Evolutionary conservation across 805 yeast species (phyloP), one percentile per base, ranked within the genome.

Genomic region (Wickerhamiella siamensis): DNA sequence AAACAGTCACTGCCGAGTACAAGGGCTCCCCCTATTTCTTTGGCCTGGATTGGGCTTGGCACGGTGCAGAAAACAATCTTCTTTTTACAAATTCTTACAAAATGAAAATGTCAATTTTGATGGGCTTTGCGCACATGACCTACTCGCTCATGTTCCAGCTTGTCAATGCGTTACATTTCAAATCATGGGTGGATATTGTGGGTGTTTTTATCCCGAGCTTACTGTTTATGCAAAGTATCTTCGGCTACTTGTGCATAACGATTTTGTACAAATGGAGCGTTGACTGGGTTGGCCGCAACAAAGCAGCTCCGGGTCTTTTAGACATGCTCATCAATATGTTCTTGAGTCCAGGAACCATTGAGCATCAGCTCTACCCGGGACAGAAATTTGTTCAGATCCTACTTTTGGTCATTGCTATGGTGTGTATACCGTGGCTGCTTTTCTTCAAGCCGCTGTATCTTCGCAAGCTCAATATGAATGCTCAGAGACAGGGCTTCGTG

Each of bases 241-340:
- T 91, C 57, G 98, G 98, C 24, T 91, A 91, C 58, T 67, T 91
- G 46, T 74, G 94, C 0, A 60, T 87, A 47, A 74, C 87, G 44
- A 88, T 91, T 49, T 70, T 91, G 19, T 88, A 83, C 67, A 91
- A 91, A 61, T 91, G 98, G 98, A 67, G 77, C 16, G 80, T 82
- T 35, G 88, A 91, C 65, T 91, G 98, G 98, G 66, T 78, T 45
- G 80, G 72, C 16, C 70, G 74, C 40, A 78, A 68, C 12, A 70
- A 72, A 57, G 87, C 83, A 40, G 94, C 98, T 1, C 98, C 98
- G 20, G 91, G 95, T 31, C 67, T 91, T 54, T 69, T 91, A 57
- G 87, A 91, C 61, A 91, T 88, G 95, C 71, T 91, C 54, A 91
- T 91, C 57, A 81, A 81, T 52, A 91, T 91, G 98, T 91, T 91